These are phyloP conservation scores for Phytophthora pinifolia DNA, from an alignment of 352 stramenopile genomes.

Conservation along the genomic window DNA sequence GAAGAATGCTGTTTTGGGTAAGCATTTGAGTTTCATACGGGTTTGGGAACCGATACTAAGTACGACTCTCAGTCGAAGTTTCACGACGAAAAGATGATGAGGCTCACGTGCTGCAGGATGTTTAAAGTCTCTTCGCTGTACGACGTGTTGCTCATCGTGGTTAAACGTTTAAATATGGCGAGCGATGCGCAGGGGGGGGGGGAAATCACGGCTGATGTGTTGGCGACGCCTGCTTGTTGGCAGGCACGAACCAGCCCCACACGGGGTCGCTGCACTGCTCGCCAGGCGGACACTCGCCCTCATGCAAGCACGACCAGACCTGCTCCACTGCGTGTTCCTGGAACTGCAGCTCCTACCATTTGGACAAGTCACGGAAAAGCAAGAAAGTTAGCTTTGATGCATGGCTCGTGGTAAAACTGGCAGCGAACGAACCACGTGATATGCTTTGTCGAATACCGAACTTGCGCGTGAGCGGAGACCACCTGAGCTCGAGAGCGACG, in stretches of 20 bases:
- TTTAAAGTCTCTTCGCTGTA: too few species aligned
- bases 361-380: too few species aligned
- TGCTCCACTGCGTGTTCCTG: conserved; percentile 22
- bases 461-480: conserved; percentile 39
- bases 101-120: too few species aligned
- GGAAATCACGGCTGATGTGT: conserved; percentile 14
- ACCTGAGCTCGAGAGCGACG: conserved; percentile 26
- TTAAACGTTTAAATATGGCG: conserved; percentile 33
- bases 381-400: too few species aligned
- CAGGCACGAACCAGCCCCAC: conserved; percentile 71
- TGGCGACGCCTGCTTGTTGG: conserved; percentile 16
- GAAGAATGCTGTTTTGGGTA: too few species aligned
- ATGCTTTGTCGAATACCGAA: conserved; percentile 41
- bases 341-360: conserved; percentile 25
- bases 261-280: conserved; percentile 49
- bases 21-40: too few species aligned
- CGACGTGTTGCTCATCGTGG: conserved; percentile 4
- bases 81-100: too few species aligned
- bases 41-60: too few species aligned
- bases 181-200: too few species aligned
- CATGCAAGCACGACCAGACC: conserved; percentile 36
- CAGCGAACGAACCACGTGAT: conserved; percentile 30
- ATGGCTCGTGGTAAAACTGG: too few species aligned
- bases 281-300: conserved; percentile 30
- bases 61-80: too few species aligned